phyloP scores from a whole-genome alignment of 2,329 filamentous ascomycete genomes.

The Periconia macrospinosa region DNA sequence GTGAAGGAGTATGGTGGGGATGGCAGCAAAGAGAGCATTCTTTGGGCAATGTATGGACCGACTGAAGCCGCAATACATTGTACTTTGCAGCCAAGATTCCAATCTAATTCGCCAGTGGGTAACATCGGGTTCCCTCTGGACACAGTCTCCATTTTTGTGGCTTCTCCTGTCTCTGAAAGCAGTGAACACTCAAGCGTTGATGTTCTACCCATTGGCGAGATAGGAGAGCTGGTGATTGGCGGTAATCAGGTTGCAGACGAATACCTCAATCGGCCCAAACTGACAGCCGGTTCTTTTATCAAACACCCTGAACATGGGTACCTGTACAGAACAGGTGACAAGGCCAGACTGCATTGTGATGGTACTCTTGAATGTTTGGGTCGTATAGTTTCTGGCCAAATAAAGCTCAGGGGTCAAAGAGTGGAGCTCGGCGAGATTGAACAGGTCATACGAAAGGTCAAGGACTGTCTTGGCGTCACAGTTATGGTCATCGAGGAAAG shows the following conservation, averaged over 20 bases:
- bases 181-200: constrained; percentile 40
- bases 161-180: constrained; percentile 49
- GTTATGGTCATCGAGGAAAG: constrained; percentile 68
- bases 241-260: constrained; percentile 77
- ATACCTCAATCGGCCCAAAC: constrained; percentile 79
- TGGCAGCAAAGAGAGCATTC: constrained; percentile 58
- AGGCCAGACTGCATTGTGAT: constrained; percentile 67
- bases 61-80: constrained; percentile 93
- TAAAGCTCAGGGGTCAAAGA: constrained; percentile 83
- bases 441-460: constrained; percentile 31
- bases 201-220: constrained; percentile 65
- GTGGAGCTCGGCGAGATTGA: constrained; percentile 71
- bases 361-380: constrained; percentile 83
- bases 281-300: constrained; percentile 74
- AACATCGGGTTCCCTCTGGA: constrained; percentile 79
- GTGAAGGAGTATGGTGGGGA: constrained; percentile 76
- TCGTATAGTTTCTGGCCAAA: constrained; percentile 76
- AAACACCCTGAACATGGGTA: constrained; percentile 64
- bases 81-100: constrained; percentile 70
- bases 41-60: constrained; percentile 94
- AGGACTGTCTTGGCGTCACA: constrained; percentile 61
- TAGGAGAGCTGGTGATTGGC: constrained; percentile 80
- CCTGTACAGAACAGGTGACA: constrained; percentile 85
- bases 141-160: constrained; percentile 77
- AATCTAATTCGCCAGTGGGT: constrained; percentile 58